Conservation (phyloP, 805 yeast species). For the Lachancea sp. region DNA sequence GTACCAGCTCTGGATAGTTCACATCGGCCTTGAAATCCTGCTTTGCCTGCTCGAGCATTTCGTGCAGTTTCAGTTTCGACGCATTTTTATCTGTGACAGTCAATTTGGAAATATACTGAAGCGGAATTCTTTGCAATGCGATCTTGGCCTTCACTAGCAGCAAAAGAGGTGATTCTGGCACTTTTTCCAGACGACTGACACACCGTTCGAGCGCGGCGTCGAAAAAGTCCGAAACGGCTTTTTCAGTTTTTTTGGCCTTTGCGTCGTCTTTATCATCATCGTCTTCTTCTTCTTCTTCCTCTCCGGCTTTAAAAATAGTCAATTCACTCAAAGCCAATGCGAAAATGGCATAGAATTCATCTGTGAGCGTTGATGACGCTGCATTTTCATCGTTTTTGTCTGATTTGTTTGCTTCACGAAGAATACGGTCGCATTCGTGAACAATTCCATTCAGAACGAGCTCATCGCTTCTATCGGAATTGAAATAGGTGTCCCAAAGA, state of each 20-base stretch:
- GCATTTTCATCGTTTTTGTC: slow-evolving; percentile 10
- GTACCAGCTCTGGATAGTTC: slow-evolving; percentile 34
- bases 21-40: slow-evolving; percentile 42
- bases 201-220: slow-evolving; percentile 69
- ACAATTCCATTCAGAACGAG: slow-evolving; percentile 71
- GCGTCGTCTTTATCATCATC: slow-evolving; percentile 31
- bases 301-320: slow-evolving; percentile 49
- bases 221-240: slow-evolving; percentile 48
- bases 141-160: slow-evolving; percentile 51
- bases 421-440: slow-evolving; percentile 84
- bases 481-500: slow-evolving; percentile 58
- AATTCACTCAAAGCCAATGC: slow-evolving; percentile 64
- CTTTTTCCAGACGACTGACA: slow-evolving; percentile 47
- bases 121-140: slow-evolving; percentile 50
- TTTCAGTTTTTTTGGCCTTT: slow-evolving; percentile 2
- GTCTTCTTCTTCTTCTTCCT: slow-evolving; percentile 35
- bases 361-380: slow-evolving; percentile 31
- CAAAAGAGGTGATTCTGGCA: slow-evolving; percentile 42
- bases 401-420: slow-evolving; percentile 36
- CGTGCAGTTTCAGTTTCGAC: slow-evolving; percentile 33
- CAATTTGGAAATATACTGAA: slow-evolving; percentile 50
- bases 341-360: slow-evolving; percentile 64
- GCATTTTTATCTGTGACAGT: slow-evolving; percentile 34
- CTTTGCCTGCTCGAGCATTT: slow-evolving; percentile 43
- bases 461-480: slow-evolving; percentile 54